Percentiles rank a stretch among this genome's conserved stretches.
phyloP scores from a whole-genome alignment of 1,284 basidiomycete species.

The Puccinia sorghi region DNA sequence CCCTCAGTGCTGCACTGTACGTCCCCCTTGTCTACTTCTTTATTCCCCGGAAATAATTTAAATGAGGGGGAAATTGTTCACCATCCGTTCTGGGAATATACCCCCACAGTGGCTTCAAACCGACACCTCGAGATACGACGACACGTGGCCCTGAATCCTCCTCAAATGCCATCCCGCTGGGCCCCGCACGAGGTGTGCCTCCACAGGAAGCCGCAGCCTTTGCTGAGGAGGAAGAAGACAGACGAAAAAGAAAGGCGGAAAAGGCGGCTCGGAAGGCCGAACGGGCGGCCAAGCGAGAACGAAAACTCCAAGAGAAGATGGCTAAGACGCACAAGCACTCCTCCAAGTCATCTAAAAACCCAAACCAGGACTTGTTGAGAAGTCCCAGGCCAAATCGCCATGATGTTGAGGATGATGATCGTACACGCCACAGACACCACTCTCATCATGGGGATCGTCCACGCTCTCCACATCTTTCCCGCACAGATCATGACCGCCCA shows the following conservation, averaged over 20 bases:
- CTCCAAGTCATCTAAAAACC: slow-evolving; percentile 1
- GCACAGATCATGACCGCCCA: background rate
- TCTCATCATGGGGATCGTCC: background rate
- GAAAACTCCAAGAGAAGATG: slow-evolving; percentile 10
- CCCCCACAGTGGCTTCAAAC: slow-evolving; percentile 34
- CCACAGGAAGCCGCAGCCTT: background rate
- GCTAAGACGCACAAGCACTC: slow-evolving; percentile 1
- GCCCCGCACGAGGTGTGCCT: background rate
- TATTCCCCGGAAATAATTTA: too few relatives aligned
- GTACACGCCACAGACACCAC: slow-evolving; percentile 12
- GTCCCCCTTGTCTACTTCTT: slow-evolving; percentile 49
- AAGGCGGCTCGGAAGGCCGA: slow-evolving; percentile 38
- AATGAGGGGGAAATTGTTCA: background rate
- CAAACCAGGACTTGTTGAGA: background rate
- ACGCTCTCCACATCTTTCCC: slow-evolving; percentile 9
- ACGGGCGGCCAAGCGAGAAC: slow-evolving; percentile 10
- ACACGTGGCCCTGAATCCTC: slow-evolving; percentile 16
- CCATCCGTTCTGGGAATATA: background rate
- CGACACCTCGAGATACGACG: slow-evolving; percentile 9
- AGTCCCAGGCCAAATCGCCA: background rate
- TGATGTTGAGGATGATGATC: background rate
- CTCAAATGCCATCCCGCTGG: slow-evolving; percentile 29
- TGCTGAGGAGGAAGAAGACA: background rate
- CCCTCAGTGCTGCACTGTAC: slow-evolving; percentile 74
- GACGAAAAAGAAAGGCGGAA: slow-evolving; percentile 23